These are phyloP conservation scores for Dictyostelium firmibasis DNA, from an alignment of 78 protist genomes.

Conservation along the genomic window DNA sequence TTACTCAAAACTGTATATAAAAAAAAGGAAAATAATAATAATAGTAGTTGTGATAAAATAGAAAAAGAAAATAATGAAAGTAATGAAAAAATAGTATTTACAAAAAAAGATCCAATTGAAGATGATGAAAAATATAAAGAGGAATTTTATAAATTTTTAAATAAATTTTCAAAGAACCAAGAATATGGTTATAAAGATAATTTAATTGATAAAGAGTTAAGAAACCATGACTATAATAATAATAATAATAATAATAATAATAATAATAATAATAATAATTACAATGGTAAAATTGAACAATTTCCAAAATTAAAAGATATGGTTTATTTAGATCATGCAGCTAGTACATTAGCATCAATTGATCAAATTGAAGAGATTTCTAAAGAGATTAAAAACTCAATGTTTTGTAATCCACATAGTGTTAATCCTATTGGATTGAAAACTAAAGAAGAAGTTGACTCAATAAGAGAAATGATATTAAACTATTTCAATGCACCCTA, in stretches of 20 bases:
- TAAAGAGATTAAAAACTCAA: not conserved
- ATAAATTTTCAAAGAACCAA: not conserved
- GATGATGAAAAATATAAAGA: not conserved
- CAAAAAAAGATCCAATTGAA: not conserved
- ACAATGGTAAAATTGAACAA: not conserved
- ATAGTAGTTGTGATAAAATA: not conserved
- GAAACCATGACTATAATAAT: not conserved
- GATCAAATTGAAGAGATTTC: not conserved
- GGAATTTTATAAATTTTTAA: not conserved
- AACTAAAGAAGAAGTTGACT: constrained; percentile 14
- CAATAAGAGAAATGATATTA: constrained; percentile 50
- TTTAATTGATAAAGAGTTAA: not conserved
- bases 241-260: not conserved
- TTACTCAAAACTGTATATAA: not conserved
- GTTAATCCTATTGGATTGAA: constrained; percentile 34
- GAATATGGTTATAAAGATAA: constrained; percentile 16
- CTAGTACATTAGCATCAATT: constrained; percentile 9
- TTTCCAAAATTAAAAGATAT: constrained; percentile 28
- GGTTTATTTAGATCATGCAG: constrained; percentile 75
- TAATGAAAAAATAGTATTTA: too few species aligned
- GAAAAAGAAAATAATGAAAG: not conserved
- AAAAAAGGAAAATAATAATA: not conserved
- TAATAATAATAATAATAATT: not conserved
- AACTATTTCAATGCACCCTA: constrained; percentile 70
- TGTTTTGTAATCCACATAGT: constrained; percentile 78